phyloP scores from a whole-genome alignment of 192 early-diverging fungal species.

The Spinellus fusiger region DNA sequence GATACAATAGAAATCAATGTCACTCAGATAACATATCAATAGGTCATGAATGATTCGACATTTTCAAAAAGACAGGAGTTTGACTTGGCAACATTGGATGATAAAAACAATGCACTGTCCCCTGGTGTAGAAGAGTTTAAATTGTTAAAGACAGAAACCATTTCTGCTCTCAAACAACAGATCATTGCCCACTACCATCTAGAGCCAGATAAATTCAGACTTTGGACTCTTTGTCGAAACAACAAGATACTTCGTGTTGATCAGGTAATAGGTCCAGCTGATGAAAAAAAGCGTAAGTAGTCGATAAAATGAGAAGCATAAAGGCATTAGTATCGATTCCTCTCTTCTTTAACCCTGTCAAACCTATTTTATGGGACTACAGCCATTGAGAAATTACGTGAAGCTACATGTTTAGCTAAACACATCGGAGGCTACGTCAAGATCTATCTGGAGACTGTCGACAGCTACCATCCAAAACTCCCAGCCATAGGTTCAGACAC shows the following conservation, averaged over 20 bases:
- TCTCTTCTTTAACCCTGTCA: too few species aligned
- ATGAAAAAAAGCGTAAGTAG: constrained; percentile 27
- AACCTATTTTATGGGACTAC: background rate
- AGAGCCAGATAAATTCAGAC: constrained; percentile 47
- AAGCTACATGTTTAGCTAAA: background rate
- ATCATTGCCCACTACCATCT: constrained; percentile 14
- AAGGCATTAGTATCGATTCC: background rate
- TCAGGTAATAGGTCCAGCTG: constrained; percentile 45
- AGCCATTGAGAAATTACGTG: constrained; percentile 29
- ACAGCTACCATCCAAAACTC: background rate
- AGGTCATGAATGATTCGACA: constrained; percentile 63
- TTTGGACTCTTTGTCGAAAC: constrained; percentile 83
- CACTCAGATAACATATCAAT: background rate
- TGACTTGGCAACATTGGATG: constrained; percentile 78
- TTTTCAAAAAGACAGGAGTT: constrained; percentile 74
- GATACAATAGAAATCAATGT: background rate
- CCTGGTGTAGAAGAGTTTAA: constrained; percentile 16
- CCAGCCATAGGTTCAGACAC: constrained; percentile 9
- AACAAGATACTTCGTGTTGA: constrained; percentile 89
- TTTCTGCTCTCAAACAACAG: constrained; percentile 14
- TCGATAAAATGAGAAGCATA: background rate
- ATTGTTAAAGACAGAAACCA: constrained; percentile 3
- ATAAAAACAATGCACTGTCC: constrained; percentile 3
- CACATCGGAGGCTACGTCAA: constrained; percentile 14
- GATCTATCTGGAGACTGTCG: constrained; percentile 16